Conservation (phyloP, 176 grass and related monocot species). For the Aechmea fasciata region DNA sequence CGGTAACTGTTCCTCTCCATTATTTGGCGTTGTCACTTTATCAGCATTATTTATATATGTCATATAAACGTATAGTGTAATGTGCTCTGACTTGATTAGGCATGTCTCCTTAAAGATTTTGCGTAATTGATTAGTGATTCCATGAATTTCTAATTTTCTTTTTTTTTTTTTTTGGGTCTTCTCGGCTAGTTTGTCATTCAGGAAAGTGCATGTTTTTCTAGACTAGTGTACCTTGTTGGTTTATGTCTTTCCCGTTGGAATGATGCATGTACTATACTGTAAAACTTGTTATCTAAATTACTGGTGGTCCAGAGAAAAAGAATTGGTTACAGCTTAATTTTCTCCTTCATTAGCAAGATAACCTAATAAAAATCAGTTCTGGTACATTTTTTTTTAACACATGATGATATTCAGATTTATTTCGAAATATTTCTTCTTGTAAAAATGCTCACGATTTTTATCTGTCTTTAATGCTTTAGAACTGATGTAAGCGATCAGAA, state of each 20-base stretch:
- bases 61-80: too few relatives aligned
- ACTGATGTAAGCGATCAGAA: not conserved
- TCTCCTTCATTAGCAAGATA: not conserved
- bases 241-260: too few relatives aligned
- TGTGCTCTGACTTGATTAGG: too few relatives aligned
- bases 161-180: not conserved
- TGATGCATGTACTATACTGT: not conserved
- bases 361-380: not conserved
- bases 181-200: too few relatives aligned
- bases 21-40: not conserved
- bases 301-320: not conserved
- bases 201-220: too few relatives aligned
- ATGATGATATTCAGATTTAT: not conserved
- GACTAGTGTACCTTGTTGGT: too few relatives aligned
- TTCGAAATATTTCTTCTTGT: not conserved
- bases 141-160: conserved; percentile 1
- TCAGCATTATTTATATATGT: too few relatives aligned
- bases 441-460: too few relatives aligned
- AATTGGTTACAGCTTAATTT: not conserved
- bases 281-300: not conserved
- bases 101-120: not conserved
- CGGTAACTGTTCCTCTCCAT: not conserved
- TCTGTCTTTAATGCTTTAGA: too few relatives aligned
- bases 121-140: conserved; percentile 7
- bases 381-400: not conserved